Evolutionary conservation across 2,329 filamentous ascomycete species (phyloP), one percentile per base, ranked within the genome.

Genomic region (Fusarium concolor): DNA sequence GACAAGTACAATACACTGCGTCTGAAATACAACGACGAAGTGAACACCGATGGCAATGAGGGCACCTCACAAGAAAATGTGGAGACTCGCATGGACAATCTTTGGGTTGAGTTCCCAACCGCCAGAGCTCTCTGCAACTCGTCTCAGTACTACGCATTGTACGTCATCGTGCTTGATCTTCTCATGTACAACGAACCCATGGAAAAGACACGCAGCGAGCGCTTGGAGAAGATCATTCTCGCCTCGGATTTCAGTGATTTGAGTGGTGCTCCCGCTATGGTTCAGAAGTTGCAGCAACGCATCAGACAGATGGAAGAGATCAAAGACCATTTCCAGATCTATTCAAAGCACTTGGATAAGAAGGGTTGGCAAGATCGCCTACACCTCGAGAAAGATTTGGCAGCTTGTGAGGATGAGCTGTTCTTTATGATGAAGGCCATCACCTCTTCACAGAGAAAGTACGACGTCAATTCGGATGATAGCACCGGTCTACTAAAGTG

Each of bases 381-480:
- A 61, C 82, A 90, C n/a, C 86, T 99, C 42, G 96, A 99, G 76
- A 90, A 92, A 51, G 96, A 99, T 76, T 83, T 99, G 50, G 88
- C 93, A 11, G 89, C 89, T 20, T 97, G 93, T 74, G 96, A 98
- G 77, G 96, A 99, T 74, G 96, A 99, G 78, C 81, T 99, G 10
- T 99, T 99, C 85, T 99, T 99, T 81, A 92, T 99, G 84, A 98
- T 99, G 96, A 98, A 99, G 75, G 96, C 96, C 38, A 99, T 99
- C 76, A 99, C 96, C 2, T 96, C 94, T 4, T 96, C 95, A 7
- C 96, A 99, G 79, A 87, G 94, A 62, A 96, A 94, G 76, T 90
- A 89, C 67, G 93, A 97, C 87, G 72, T 74, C 45, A 84, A 88
- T 49, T 88, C 89, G 33, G 62, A 59, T 9, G 87, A 93, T 67